A percentile compares a stretch with the other conserved stretches of the same genome.
Evolutionary conservation across 768 basidiomycete species (phyloP).

Genomic region (Boletus sp.): DNA sequence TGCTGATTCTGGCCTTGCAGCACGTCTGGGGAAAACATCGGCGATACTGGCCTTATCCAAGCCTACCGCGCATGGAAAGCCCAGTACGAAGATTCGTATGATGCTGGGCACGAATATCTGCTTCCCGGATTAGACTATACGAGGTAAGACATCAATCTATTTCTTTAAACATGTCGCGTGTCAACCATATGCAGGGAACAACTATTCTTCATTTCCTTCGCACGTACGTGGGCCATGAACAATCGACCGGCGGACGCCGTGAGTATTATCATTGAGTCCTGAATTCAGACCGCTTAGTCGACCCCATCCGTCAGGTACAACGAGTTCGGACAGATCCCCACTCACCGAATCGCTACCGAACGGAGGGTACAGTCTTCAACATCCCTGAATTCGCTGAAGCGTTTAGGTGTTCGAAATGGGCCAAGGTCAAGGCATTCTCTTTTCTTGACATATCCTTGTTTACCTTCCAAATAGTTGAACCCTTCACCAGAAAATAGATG

Average conservation of each 20-base stretch:
- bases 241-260: conserved; percentile 78
- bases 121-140: conserved; percentile 81
- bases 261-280: conserved; percentile 22
- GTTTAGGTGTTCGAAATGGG: conserved; percentile 73
- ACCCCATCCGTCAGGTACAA: conserved; percentile 46
- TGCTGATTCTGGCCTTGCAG: conserved; percentile 36
- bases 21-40: conserved; percentile 91
- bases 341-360: conserved; percentile 74
- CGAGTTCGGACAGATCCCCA: conserved; percentile 87
- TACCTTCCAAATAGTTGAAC: conserved; percentile 53
- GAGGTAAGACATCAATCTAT: conserved; percentile 39
- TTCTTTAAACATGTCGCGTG: neutral
- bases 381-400: conserved; percentile 86
- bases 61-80: conserved; percentile 90
- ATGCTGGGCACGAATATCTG: conserved; percentile 61
- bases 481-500: conserved; percentile 79
- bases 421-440: conserved; percentile 53
- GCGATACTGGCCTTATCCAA: conserved; percentile 80
- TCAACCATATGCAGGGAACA: conserved; percentile 62
- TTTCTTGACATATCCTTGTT: neutral
- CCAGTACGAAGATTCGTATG: conserved; percentile 58
- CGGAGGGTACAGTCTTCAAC: conserved; percentile 84
- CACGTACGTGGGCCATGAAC: conserved; percentile 80
- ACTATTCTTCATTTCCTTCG: conserved; percentile 91
- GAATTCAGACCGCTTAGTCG: neutral